A percentile compares a stretch with the other conserved stretches of the same genome.
Evolutionary conservation across 495 filamentous ascomycete species (phyloP).

Genomic region (Penicillium samsonianum): DNA sequence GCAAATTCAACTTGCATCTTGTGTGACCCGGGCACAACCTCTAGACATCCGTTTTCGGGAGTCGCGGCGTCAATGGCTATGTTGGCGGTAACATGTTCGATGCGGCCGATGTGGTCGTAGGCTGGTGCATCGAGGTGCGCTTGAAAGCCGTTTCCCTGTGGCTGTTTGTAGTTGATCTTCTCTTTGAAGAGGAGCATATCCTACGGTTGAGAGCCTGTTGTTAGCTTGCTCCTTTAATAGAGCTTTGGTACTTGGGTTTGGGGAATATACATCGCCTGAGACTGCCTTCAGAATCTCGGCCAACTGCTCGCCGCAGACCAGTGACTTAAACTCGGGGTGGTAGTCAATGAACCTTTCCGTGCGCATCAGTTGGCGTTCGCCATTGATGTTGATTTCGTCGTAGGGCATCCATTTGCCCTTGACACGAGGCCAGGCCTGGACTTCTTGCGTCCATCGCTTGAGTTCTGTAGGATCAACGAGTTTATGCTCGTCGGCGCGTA

Average conservation of each 20-base stretch:
- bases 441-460: slow-evolving; percentile 42
- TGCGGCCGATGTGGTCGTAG: slow-evolving; percentile 46
- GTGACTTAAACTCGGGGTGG: slow-evolving; percentile 35
- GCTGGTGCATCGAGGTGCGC: slow-evolving; percentile 48
- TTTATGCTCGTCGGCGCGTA: slow-evolving; percentile 33
- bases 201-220: slow-evolving; percentile 9
- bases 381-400: slow-evolving; percentile 44
- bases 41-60: slow-evolving; percentile 41
- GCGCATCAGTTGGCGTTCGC: slow-evolving; percentile 44
- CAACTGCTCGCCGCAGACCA: slow-evolving; percentile 38
- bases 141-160: slow-evolving; percentile 40
- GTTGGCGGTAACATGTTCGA: slow-evolving; percentile 46
- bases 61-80: slow-evolving; percentile 45
- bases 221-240: background rate
- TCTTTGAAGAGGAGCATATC: slow-evolving; percentile 51
- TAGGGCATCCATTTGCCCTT: slow-evolving; percentile 49
- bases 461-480: slow-evolving; percentile 31
- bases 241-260: background rate
- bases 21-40: slow-evolving; percentile 45
- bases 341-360: slow-evolving; percentile 48
- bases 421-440: slow-evolving; percentile 39
- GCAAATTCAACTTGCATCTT: slow-evolving; percentile 39
- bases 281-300: slow-evolving; percentile 37
- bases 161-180: slow-evolving; percentile 47
- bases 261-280: slow-evolving; percentile 27